phyloP scores from a whole-genome alignment of 2,329 filamentous ascomycete genomes.

The Fusarium drepaniforme region DNA sequence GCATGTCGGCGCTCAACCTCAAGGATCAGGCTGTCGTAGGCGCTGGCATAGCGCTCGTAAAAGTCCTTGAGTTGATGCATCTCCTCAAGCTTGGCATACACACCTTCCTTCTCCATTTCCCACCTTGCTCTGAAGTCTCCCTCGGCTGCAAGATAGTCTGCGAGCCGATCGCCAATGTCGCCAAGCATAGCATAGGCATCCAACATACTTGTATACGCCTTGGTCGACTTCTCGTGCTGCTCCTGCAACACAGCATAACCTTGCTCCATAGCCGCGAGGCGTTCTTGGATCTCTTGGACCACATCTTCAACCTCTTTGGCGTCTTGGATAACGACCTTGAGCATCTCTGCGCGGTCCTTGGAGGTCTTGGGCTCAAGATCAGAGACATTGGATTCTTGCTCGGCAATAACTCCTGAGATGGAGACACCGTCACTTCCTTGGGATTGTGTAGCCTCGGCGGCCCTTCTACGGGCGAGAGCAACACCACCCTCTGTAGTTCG shows the following conservation, averaged over 20 bases:
- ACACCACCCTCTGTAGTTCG: constrained; percentile 88
- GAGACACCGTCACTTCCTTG: constrained; percentile 64
- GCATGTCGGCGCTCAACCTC: constrained; percentile 83
- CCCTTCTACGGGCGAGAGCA: constrained; percentile 75
- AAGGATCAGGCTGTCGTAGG: constrained; percentile 86
- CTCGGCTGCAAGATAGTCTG: constrained; percentile 73
- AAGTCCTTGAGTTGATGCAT: constrained; percentile 83
- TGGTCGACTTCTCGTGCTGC: constrained; percentile 65
- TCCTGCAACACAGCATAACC: constrained; percentile 73
- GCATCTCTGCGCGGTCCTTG: constrained; percentile 84
- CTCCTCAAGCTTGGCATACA: constrained; percentile 78
- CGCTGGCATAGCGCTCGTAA: constrained; percentile 87
- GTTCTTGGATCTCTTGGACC: constrained; percentile 78
- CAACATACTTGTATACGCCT: constrained; percentile 68
- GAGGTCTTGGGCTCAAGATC: constrained; percentile 78
- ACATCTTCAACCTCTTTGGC: constrained; percentile 75
- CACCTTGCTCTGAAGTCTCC: constrained; percentile 75
- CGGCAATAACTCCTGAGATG: constrained; percentile 74
- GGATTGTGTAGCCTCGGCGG: constrained; percentile 70
- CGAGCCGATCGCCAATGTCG: constrained; percentile 74
- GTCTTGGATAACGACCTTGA: constrained; percentile 82
- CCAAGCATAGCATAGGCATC: constrained; percentile 76
- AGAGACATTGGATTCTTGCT: constrained; percentile 64
- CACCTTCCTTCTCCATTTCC: constrained; percentile 78
- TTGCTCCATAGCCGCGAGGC: constrained; percentile 81